Base-by-base conservation (phyloP, 441 rosid species). In the Pelargonium myrrhifolium region DNA sequence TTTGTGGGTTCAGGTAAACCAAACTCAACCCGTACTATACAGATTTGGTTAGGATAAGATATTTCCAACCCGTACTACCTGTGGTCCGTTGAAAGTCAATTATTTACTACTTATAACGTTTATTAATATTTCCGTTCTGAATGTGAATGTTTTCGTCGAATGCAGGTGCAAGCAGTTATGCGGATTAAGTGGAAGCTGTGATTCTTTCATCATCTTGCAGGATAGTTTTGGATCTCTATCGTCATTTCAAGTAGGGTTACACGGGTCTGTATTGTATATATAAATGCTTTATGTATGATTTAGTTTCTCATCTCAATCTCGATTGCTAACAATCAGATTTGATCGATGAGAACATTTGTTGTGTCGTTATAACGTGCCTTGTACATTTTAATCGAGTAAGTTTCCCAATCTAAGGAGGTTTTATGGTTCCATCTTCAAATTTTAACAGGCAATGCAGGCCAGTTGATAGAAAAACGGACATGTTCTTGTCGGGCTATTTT, bases 131-230 rank as follows among this genome's bases (percentile, higher is more conserved):
- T 31, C 24, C 39, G 42, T 69, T 55, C 69, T 62, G 22, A 64
- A 56, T 55, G 65, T 22, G 17, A 45, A 5, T 66, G 6, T 59
- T 6, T 59, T 53, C 35, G 6, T 49, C 31, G 14, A 68, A 51
- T 72, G 75, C 75, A 80, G 78, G 78, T 58, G 78, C 78, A 65
- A 65, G 75, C 67, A 74, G 73, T 74, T 69, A 7, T 37, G 15
- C 49, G 11, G 3, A n/a, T n/a, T 51, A 6, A 15, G 20, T 1
- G 18, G 12, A 37, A 64, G 12, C 51, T 37, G 22, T 35, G 21
- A 64, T 15, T 37, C 18, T 64, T 64, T 37, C 40, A 10, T 39
- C 17, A 21, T 20, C 66, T 15, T 26, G 51, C 49, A 64, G 45
- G 20, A 49, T 63, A n/a, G 49, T 64, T 64, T 64, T 15, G 47